These are phyloP conservation scores for Colletotrichum spaethianum DNA, from an alignment of 2,329 filamentous ascomycete species.

Conservation along the genomic window DNA sequence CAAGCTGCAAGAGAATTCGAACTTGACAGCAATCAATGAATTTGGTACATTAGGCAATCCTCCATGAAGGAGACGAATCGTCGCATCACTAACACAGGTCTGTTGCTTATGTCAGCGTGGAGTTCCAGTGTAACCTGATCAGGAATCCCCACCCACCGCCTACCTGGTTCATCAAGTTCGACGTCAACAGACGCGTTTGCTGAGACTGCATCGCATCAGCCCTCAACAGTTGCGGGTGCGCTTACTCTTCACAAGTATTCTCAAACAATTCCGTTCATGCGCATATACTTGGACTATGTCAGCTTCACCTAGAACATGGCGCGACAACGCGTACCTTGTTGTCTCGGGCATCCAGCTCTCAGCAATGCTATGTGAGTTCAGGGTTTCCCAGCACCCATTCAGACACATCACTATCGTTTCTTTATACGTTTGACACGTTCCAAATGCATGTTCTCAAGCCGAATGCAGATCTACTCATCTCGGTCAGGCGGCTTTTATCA, in stretches of 20 bases:
- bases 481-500: too few relatives aligned
- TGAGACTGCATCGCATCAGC: too few relatives aligned
- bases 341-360: slow-evolving; percentile 50
- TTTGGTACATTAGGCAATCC: background rate
- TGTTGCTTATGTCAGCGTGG: slow-evolving; percentile 2
- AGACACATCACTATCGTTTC: background rate
- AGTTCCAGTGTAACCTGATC: background rate
- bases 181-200: background rate
- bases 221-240: background rate
- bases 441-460: background rate
- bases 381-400: background rate
- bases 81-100: background rate
- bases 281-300: background rate
- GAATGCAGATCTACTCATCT: too few relatives aligned
- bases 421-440: too few relatives aligned
- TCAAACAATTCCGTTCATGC: accelerated
- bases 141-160: background rate
- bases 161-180: background rate
- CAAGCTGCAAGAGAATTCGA: background rate
- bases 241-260: background rate
- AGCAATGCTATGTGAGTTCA: slow-evolving; percentile 42
- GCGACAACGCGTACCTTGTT: slow-evolving; percentile 54
- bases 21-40: background rate
- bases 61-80: background rate
- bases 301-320: slow-evolving; percentile 38